These are phyloP conservation scores for Globisporangium uncinulatum DNA, from an alignment of 352 stramenopile genomes.

Conservation along the genomic window DNA sequence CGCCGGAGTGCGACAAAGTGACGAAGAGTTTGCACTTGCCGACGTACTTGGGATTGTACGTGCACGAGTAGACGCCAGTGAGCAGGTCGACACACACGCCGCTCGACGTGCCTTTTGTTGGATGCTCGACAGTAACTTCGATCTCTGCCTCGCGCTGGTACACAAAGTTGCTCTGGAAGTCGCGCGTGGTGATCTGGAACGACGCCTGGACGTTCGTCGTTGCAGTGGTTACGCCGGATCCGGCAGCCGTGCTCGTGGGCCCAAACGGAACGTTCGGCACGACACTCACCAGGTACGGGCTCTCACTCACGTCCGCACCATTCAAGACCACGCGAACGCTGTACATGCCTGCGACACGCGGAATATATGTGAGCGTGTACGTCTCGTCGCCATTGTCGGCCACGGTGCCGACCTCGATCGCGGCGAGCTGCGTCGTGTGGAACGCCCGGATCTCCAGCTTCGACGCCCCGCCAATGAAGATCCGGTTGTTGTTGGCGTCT, in stretches of 20 bases:
- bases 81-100: slow-evolving; percentile 44
- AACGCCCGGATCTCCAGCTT: slow-evolving; percentile 34
- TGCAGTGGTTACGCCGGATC: slow-evolving; percentile 26
- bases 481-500: slow-evolving; percentile 55
- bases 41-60: slow-evolving; percentile 47
- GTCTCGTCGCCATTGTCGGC: slow-evolving; percentile 47
- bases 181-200: slow-evolving; percentile 53
- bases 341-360: slow-evolving; percentile 36
- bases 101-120: slow-evolving; percentile 26
- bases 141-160: slow-evolving; percentile 31
- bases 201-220: slow-evolving; percentile 51
- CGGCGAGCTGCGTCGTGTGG: slow-evolving; percentile 17
- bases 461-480: slow-evolving; percentile 26
- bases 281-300: slow-evolving; percentile 51
- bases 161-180: slow-evolving; percentile 51
- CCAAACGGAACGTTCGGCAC: slow-evolving; percentile 38
- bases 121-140: slow-evolving; percentile 30
- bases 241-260: slow-evolving; percentile 33
- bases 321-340: slow-evolving; percentile 38
- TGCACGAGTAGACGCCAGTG: slow-evolving; percentile 55
- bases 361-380: slow-evolving; percentile 41
- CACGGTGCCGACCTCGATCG: slow-evolving; percentile 25
- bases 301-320: slow-evolving; percentile 43
- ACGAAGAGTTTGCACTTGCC: slow-evolving; percentile 33
- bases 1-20: slow-evolving; percentile 11